These are phyloP conservation scores for Alternaria viburni DNA, from an alignment of 2,329 filamentous ascomycete genomes.

Conservation along the genomic window DNA sequence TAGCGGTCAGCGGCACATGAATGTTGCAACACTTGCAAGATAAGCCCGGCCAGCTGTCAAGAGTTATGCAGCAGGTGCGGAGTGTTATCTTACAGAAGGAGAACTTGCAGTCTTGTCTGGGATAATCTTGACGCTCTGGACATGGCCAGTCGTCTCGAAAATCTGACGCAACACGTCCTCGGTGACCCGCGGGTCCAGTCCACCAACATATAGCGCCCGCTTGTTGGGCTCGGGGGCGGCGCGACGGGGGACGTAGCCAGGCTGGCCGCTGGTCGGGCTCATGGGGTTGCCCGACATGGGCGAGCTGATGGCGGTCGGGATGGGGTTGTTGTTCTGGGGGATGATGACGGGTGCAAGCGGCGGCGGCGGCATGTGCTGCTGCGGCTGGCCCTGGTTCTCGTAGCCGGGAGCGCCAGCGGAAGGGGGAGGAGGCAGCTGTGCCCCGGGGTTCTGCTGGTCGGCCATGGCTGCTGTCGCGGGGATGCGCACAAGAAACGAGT, in stretches of 20 bases:
- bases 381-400: constrained; percentile 69
- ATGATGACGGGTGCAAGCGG: constrained; percentile 85
- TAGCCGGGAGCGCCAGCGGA: constrained; percentile 76
- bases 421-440: constrained; percentile 74
- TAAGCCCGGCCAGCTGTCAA: constrained; percentile 18
- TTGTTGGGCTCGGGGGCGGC: constrained; percentile 98
- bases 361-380: constrained; percentile 87
- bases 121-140: constrained; percentile 99
- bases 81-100: constrained; percentile 28
- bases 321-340: constrained; percentile 93
- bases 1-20: constrained; percentile 18
- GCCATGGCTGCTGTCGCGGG: constrained; percentile 66
- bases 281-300: constrained; percentile 80
- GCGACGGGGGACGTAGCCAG: constrained; percentile 76
- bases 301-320: constrained; percentile 89
- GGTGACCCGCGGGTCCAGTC: constrained; percentile 91
- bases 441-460: constrained; percentile 69
- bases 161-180: constrained; percentile 97
- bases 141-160: constrained; percentile 97
- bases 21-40: constrained; percentile 14
- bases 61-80: constrained; percentile 17
- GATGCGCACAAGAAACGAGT: constrained; percentile 12
- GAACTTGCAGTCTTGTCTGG: constrained; percentile 96
- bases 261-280: constrained; percentile 80
- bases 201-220: constrained; percentile 93